phyloP scores from a whole-genome alignment of 2,329 filamentous ascomycete species.

The Coniochaeta sp. region DNA sequence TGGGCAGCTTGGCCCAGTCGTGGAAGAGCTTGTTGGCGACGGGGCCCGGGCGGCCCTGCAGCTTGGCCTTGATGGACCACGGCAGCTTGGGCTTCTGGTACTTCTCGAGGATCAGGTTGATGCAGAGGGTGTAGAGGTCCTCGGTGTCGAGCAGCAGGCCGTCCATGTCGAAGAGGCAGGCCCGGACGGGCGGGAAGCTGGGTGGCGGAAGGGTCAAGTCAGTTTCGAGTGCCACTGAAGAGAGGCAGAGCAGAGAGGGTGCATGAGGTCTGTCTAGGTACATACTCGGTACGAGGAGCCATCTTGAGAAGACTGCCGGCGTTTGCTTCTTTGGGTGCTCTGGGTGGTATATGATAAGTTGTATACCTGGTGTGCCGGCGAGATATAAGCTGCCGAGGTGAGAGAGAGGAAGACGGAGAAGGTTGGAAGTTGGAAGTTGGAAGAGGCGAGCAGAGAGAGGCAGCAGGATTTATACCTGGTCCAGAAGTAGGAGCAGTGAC shows the following conservation, averaged over 20 bases:
- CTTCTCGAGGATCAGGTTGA: conserved; percentile 73
- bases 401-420: not conserved
- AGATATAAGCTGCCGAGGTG: not conserved
- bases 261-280: not conserved
- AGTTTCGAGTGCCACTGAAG: conserved; percentile 8
- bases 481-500: not conserved
- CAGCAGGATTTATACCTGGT: not conserved
- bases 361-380: not conserved
- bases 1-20: conserved; percentile 80
- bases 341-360: not conserved
- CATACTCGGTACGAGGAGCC: conserved; percentile 24
- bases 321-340: not conserved
- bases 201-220: not conserved
- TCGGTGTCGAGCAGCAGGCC: conserved; percentile 91
- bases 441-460: not conserved
- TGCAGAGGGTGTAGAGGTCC: conserved; percentile 77
- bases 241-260: not conserved
- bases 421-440: not conserved
- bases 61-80: conserved; percentile 87
- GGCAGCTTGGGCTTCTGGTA: conserved; percentile 71
- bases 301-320: conserved; percentile 9
- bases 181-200: conserved; percentile 73
- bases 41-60: conserved; percentile 54
- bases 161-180: conserved; percentile 98
- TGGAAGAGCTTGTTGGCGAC: conserved; percentile 50